Conservation (phyloP, 2,329 filamentous ascomycete species). For the Fusarium longipes region DNA sequence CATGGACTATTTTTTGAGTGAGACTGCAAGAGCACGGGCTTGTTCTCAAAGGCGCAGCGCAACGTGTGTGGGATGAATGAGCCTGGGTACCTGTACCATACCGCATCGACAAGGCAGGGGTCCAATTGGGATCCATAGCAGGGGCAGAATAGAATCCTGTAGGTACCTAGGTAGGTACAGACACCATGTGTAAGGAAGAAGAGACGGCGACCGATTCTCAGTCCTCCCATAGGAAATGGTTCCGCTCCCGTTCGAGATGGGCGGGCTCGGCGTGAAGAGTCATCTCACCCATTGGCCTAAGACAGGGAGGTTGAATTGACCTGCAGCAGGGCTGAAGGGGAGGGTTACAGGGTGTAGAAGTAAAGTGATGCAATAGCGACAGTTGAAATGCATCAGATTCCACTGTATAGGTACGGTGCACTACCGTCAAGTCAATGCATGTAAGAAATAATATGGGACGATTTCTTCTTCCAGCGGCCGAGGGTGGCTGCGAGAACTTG, state of each 20-base stretch:
- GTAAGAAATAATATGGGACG: slow-evolving; percentile 13
- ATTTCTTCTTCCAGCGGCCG: slow-evolving; percentile 6
- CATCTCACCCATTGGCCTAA: slow-evolving; percentile 44
- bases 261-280: slow-evolving; percentile 45
- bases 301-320: slow-evolving; percentile 40
- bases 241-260: slow-evolving; percentile 27
- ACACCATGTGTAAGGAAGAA: slow-evolving; percentile 16
- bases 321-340: slow-evolving; percentile 47
- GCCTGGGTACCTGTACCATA: slow-evolving; percentile 36
- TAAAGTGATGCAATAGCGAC: slow-evolving; percentile 24
- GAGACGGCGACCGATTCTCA: slow-evolving; percentile 11
- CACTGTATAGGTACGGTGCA: slow-evolving; percentile 1
- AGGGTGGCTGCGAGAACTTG: slow-evolving; percentile 24
- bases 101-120: slow-evolving; percentile 28
- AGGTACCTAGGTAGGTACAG: slow-evolving; percentile 1
- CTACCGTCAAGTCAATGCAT: slow-evolving; percentile 8
- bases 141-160: slow-evolving; percentile 7
- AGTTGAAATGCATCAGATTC: slow-evolving; percentile 20
- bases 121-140: slow-evolving; percentile 1
- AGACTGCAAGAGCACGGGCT: slow-evolving; percentile 32
- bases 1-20: slow-evolving; percentile 33
- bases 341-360: slow-evolving; percentile 30
- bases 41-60: slow-evolving; percentile 46
- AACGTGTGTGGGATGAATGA: slow-evolving; percentile 37
- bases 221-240: slow-evolving; percentile 26